phyloP scores from a whole-genome alignment of 2,329 filamentous ascomycete species.

The Endothia cerciana region DNA sequence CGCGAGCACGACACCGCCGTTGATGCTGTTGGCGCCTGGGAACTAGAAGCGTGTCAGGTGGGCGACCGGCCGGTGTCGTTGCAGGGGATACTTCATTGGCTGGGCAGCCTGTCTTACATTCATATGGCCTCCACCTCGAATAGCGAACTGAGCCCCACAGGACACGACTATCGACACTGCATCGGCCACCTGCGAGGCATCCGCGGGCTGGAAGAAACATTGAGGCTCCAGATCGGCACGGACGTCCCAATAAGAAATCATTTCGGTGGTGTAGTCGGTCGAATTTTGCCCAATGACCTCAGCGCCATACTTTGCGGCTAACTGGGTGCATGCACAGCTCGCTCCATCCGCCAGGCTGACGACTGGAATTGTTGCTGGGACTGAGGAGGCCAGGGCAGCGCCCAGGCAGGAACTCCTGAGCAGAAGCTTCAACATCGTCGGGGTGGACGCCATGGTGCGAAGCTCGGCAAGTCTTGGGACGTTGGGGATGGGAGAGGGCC shows the following conservation, averaged over 20 bases:
- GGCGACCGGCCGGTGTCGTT: no score
- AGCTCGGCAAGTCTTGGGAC: no score
- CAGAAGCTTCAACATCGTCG: no score
- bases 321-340: constrained; percentile 9
- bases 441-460: no score
- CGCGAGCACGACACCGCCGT: constrained; percentile 34
- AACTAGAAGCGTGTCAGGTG: constrained; percentile 26
- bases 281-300: background rate
- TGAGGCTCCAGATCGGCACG: constrained; percentile 33
- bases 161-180: constrained; percentile 33
- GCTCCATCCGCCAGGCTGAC: background rate
- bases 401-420: no score
- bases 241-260: constrained; percentile 37
- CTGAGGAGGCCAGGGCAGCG: no score
- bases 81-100: no score
- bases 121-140: constrained; percentile 35
- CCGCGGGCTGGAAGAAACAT: constrained; percentile 38
- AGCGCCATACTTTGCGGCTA: constrained; percentile 2
- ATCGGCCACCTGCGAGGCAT: constrained; percentile 34
- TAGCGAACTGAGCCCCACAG: constrained; percentile 34
- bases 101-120: constrained; percentile 28
- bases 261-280: constrained; percentile 33
- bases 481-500: no score
- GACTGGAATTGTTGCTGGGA: background rate
- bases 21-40: constrained; percentile 34